These are phyloP conservation scores for Crithidia thermophila DNA, from an alignment of 208 protist genomes.

Conservation along the genomic window DNA sequence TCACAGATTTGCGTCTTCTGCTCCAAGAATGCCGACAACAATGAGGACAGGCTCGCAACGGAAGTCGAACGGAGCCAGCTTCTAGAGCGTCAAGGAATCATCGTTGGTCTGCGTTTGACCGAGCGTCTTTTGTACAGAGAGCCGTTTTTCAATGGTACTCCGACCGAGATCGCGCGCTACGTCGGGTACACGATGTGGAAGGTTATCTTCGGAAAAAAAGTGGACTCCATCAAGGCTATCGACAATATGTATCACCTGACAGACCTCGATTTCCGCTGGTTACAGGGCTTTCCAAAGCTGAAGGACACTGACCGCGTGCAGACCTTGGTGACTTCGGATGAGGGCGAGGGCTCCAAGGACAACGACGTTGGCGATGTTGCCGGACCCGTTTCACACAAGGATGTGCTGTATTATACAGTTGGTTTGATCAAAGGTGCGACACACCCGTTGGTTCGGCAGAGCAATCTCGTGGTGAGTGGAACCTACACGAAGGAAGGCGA, in stretches of 20 bases:
- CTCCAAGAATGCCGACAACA: slow-evolving; percentile 2
- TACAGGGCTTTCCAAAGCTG: slow-evolving; percentile 61
- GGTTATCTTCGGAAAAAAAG: slow-evolving; percentile 71
- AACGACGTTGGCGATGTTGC: slow-evolving; percentile 11
- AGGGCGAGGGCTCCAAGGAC: slow-evolving; percentile 18
- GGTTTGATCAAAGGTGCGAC: slow-evolving; percentile 58
- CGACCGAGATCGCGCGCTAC: slow-evolving; percentile 71
- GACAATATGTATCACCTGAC: slow-evolving; percentile 66
- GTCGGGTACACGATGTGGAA: slow-evolving; percentile 73
- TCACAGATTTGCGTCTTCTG: slow-evolving; percentile 34
- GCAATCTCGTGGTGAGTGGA: slow-evolving; percentile 39
- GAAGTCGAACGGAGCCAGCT: slow-evolving; percentile 31
- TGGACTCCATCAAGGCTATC: slow-evolving; percentile 70
- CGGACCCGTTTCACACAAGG: slow-evolving; percentile 35
- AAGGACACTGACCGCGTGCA: slow-evolving; percentile 39
- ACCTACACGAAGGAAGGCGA: slow-evolving; percentile 62
- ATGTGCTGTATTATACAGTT: slow-evolving; percentile 67
- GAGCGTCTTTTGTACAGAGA: slow-evolving; percentile 82
- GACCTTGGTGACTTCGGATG: slow-evolving; percentile 29
- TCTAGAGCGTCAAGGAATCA: slow-evolving; percentile 61
- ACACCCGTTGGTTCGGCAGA: slow-evolving; percentile 42
- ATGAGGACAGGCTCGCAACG: slow-evolving; percentile 24
- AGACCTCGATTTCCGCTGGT: slow-evolving; percentile 66
- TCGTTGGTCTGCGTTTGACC: slow-evolving; percentile 64
- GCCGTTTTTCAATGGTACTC: slow-evolving; percentile 52